Conservation (phyloP, 2,329 filamentous ascomycete species). For the Phaeosphaeria sp. region DNA sequence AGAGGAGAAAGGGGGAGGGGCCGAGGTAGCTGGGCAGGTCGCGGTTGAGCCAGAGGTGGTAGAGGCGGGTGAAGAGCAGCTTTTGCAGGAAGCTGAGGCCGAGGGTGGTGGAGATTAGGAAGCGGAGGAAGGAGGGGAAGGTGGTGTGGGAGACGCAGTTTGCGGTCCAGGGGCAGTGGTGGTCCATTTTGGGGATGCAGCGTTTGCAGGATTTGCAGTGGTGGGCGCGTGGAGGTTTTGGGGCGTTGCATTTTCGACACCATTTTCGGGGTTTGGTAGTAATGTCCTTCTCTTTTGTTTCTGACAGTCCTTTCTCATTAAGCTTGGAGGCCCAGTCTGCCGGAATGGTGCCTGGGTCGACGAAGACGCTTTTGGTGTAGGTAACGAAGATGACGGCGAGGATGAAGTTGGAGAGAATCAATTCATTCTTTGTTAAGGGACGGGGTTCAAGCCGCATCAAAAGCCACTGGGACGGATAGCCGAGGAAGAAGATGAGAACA, state of each 20-base stretch:
- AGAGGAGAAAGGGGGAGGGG: conserved; percentile 66
- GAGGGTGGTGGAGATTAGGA: conserved; percentile 72
- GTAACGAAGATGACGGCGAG: conserved; percentile 71
- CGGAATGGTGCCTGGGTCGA: conserved; percentile 64
- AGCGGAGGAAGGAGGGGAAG: conserved; percentile 82
- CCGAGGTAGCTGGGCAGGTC: conserved; percentile 74
- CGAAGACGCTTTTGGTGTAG: conserved; percentile 70
- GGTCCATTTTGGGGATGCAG: conserved; percentile 83
- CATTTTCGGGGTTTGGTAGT: conserved; percentile 56
- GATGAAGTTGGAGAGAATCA: conserved; percentile 70
- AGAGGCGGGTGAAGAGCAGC: conserved; percentile 67
- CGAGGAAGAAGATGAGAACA: conserved; percentile 71
- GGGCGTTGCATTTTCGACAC: conserved; percentile 78
- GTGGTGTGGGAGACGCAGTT: conserved; percentile 86
- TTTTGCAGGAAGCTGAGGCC: conserved; percentile 67
- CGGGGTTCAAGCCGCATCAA: conserved; percentile 66
- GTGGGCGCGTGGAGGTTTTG: conserved; percentile 79
- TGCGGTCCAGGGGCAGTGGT: conserved; percentile 84
- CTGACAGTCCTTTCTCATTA: conserved; percentile 4
- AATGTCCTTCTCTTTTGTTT: conserved; percentile 7
- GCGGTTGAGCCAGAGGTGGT: conserved; percentile 69
- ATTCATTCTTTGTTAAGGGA: conserved; percentile 64
- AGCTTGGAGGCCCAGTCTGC: conserved; percentile 27
- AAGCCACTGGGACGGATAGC: conserved; percentile 75
- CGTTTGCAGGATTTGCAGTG: conserved; percentile 79